Evolutionary conservation across 371 early-diverging fungal species (phyloP).

Genomic region (Cokeromyces recurvatus): DNA sequence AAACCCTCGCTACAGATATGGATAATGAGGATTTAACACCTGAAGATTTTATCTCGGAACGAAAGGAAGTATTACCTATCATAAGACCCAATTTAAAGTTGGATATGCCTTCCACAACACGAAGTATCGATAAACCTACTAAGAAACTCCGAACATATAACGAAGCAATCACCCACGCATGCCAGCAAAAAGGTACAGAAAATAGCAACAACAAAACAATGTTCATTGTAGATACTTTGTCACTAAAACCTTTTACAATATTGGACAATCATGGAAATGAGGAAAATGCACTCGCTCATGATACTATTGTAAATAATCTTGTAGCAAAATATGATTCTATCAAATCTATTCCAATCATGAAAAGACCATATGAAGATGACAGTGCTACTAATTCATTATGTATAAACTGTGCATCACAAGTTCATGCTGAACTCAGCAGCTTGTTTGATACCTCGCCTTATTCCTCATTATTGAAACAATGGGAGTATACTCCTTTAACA

Average conservation of each 20-base stretch:
- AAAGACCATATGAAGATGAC: too few relatives aligned
- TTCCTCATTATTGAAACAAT: neutral
- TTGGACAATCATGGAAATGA: constrained; percentile 80
- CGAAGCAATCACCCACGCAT: neutral
- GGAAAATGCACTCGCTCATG: neutral
- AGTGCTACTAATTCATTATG: too few relatives aligned
- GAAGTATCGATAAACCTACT: constrained; percentile 2
- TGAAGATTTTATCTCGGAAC: neutral
- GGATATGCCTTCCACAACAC: constrained; percentile 7
- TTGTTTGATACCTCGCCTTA: neutral
- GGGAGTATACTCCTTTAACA: neutral
- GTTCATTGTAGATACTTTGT: constrained; percentile 5
- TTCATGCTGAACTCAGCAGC: too few relatives aligned
- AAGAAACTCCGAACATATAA: constrained; percentile 1
- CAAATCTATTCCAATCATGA: too few relatives aligned
- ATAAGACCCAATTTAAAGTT: constrained; percentile 7
- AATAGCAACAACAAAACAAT: neutral
- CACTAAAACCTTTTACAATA: constrained; percentile 5
- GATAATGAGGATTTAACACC: constrained; percentile 3
- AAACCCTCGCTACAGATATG: neutral
- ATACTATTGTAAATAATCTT: neutral
- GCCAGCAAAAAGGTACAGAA: neutral
- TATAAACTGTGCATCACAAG: too few relatives aligned
- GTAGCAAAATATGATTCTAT: too few relatives aligned
- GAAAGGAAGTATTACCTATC: constrained; percentile 1